Percentiles rank a stretch among this genome's conserved stretches.
These are phyloP conservation scores for Metschnikowia shivogae DNA, from an alignment of 805 yeast species.

Conservation along the genomic window DNA sequence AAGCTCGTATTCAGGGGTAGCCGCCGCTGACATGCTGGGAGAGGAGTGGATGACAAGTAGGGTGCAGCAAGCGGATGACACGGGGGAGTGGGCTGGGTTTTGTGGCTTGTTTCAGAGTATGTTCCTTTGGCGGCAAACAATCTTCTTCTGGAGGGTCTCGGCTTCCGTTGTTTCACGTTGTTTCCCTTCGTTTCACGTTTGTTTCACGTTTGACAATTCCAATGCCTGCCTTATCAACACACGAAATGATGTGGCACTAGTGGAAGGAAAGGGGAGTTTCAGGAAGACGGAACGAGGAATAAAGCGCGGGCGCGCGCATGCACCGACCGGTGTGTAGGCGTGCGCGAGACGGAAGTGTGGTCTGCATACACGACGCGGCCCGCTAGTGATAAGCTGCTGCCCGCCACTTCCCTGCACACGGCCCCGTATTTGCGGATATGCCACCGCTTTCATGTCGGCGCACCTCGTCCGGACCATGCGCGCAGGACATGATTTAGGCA, in stretches of 20 bases:
- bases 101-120: too few species aligned
- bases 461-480: too few species aligned
- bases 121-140: too few species aligned
- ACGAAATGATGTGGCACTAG: too few species aligned
- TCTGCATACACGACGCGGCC: background rate
- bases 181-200: too few species aligned
- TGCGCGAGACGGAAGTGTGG: background rate
- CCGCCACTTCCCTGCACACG: background rate
- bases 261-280: background rate
- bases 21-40: background rate
- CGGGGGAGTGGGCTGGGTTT: too few species aligned
- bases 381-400: background rate
- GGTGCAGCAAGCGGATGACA: background rate
- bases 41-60: too few species aligned
- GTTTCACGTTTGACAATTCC: too few species aligned
- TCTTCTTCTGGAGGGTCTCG: too few species aligned
- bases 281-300: background rate
- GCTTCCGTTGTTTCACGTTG: too few species aligned
- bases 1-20: background rate
- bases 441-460: background rate
- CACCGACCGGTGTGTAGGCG: background rate
- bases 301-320: slow-evolving; percentile 2
- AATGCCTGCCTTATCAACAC: too few species aligned
- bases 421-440: background rate
- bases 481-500: too few species aligned